Conservation (phyloP, 2,329 filamentous ascomycete species). For the Ceratocystis diversiconidia region DNA sequence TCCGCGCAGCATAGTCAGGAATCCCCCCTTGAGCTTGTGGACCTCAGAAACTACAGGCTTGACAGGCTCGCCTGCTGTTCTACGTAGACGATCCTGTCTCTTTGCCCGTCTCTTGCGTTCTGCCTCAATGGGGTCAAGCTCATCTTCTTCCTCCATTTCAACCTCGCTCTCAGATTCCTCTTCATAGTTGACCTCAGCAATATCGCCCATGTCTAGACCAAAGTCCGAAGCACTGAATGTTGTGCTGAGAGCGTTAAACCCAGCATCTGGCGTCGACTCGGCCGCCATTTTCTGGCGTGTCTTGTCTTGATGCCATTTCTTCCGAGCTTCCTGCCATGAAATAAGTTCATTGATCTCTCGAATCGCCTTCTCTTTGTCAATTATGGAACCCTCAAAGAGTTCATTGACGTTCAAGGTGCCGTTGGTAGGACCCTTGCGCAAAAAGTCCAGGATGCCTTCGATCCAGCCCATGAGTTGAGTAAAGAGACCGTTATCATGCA, state of each 20-base stretch:
- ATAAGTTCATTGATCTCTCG: constrained; percentile 75
- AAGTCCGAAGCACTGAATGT: constrained; percentile 73
- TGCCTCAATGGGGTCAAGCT: constrained; percentile 73
- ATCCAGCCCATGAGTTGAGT: constrained; percentile 95
- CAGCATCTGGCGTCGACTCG: constrained; percentile 36
- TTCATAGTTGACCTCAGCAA: constrained; percentile 67
- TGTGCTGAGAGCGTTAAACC: constrained; percentile 36
- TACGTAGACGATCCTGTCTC: constrained; percentile 64
- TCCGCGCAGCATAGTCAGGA: constrained; percentile 65
- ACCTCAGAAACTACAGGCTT: constrained; percentile 73
- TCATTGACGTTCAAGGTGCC: constrained; percentile 91
- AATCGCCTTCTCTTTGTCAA: constrained; percentile 61
- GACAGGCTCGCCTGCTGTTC: constrained; percentile 67
- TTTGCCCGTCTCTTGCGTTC: constrained; percentile 66
- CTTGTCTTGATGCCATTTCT: constrained; percentile 98
- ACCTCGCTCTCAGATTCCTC: constrained; percentile 42
- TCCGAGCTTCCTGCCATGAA: constrained; percentile 83
- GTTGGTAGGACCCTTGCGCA: constrained; percentile 71
- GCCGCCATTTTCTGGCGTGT: constrained; percentile 98
- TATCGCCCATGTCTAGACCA: constrained; percentile 71
- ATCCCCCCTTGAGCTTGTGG: constrained; percentile 63
- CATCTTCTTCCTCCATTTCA: constrained; percentile 59
- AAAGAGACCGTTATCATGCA: constrained; percentile 92
- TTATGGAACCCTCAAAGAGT: constrained; percentile 59
- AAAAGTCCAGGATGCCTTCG: constrained; percentile 84